Evolutionary conservation across 1,284 basidiomycete genomes (phyloP), one percentile per base, ranked within the genome.

Genomic region (Leccinum cinnamomeum): DNA sequence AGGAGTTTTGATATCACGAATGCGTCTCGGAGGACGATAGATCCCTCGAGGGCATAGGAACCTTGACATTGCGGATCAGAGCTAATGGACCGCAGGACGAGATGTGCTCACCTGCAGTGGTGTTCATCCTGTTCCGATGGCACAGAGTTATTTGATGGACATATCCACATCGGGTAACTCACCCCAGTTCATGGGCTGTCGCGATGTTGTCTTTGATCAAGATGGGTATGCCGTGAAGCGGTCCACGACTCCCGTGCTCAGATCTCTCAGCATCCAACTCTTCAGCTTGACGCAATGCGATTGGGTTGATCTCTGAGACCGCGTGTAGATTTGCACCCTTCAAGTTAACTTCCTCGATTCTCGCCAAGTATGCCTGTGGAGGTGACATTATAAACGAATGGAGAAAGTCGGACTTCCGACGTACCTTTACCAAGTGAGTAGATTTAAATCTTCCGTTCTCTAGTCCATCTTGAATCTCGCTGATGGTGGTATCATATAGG

Each of bases 261-360:
- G 73, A 75, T 5, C 88, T 78, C 69, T 90, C 88, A 0, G 66
- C 61, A 60, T 91, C 90, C 3, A 89, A 74, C 1, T 73, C 75
- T 0, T 79, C 80, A 16, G 87, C 86, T 70, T 84, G 78, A 35
- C 65, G 64, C 8, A 89, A 69, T 2, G 87, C 88, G 5, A 76
- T 80, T 0, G 84, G 82, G 58, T 87, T 90, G 0, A 76, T 77
- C 64, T 90, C 88, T 41, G 89, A 76, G 2, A 91, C 79, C 0
- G 88, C 88, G 10, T 82, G 81, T 16, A 92, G 75, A 5, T 74
- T 72, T 5, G 88, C 84, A 0, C 88, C 87, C 58, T 84, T 75
- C n/a, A 84, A 64, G 68, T 91, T 90, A 41, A 90, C 89, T 74
- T 91, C 86, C 3, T 87, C 82, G 37, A 91, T 90, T 6, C 90